These are phyloP conservation scores for Botrytis deweyae DNA, from an alignment of 2,329 filamentous ascomycete species.

Conservation along the genomic window DNA sequence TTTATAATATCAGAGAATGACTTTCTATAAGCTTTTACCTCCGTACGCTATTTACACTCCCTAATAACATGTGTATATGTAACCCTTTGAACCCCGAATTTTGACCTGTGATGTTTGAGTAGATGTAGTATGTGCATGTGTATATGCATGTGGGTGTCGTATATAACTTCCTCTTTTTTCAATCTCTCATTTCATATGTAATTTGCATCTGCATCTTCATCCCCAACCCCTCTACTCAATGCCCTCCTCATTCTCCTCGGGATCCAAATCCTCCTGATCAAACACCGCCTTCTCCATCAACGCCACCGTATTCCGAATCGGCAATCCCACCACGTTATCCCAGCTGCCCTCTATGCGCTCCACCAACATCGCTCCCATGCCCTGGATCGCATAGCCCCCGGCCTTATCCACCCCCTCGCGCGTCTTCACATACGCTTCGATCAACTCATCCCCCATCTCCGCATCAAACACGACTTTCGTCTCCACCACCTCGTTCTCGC, in stretches of 20 bases:
- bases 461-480: constrained; percentile 85
- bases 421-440: constrained; percentile 76
- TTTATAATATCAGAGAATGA: background rate
- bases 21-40: background rate
- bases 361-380: constrained; percentile 79
- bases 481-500: constrained; percentile 82
- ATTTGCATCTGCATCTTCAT: background rate
- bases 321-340: constrained; percentile 93
- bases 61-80: background rate
- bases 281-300: constrained; percentile 87
- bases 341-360: constrained; percentile 86
- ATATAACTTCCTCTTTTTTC: background rate
- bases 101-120: too few relatives aligned
- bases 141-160: background rate
- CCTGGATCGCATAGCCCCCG: constrained; percentile 92
- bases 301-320: constrained; percentile 72
- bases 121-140: background rate
- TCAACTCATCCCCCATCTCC: constrained; percentile 77
- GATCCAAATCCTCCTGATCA: constrained; percentile 61
- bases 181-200: background rate
- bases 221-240: background rate
- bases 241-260: constrained; percentile 43
- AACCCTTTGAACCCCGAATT: background rate
- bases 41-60: background rate
- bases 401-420: constrained; percentile 95